Percentiles rank a stretch among this genome's conserved stretches.
Evolutionary conservation across 1,284 basidiomycete species (phyloP).

Genomic region (Naganishia albida): DNA sequence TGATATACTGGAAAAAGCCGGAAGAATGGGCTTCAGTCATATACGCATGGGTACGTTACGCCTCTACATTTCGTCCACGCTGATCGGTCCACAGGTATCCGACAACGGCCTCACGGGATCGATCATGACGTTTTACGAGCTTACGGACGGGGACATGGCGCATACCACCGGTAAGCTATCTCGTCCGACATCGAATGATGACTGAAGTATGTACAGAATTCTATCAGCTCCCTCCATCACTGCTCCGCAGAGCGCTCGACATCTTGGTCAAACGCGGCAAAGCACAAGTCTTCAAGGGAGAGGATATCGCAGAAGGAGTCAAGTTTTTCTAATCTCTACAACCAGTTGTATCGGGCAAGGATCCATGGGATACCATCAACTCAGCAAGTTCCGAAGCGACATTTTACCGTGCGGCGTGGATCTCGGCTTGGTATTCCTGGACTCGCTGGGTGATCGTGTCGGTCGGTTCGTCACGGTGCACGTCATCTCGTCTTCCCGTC

Average conservation of each 20-base stretch:
- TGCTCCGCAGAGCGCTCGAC: conserved; percentile 56
- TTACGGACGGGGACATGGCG: conserved; percentile 57
- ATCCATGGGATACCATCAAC: background rate
- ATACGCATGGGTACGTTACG: conserved; percentile 56
- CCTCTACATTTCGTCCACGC: background rate
- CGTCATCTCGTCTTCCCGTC: no score
- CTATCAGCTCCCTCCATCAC: conserved; percentile 50
- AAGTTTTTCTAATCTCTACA: conserved; percentile 53
- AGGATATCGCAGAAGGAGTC: conserved; percentile 57
- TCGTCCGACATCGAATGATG: background rate
- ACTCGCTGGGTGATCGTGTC: no score
- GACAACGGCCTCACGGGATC: conserved; percentile 57
- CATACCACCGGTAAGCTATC: conserved; percentile 47
- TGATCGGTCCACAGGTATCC: conserved; percentile 47
- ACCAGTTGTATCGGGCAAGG: background rate
- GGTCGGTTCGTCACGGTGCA: no score
- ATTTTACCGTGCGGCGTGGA: conserved; percentile 1
- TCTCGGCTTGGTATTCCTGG: no score
- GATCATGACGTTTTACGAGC: conserved; percentile 61
- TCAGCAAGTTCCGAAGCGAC: conserved; percentile 14
- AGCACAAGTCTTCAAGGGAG: conserved; percentile 58
- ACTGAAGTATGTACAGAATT: conserved; percentile 51
- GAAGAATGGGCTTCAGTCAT: conserved; percentile 59
- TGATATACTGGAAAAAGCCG: conserved; percentile 59
- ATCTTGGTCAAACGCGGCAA: conserved; percentile 57